Percentiles rank a stretch among this genome's conserved stretches.
These are phyloP conservation scores for Pythium apleroticum DNA, from an alignment of 352 stramenopile species.

Conservation along the genomic window DNA sequence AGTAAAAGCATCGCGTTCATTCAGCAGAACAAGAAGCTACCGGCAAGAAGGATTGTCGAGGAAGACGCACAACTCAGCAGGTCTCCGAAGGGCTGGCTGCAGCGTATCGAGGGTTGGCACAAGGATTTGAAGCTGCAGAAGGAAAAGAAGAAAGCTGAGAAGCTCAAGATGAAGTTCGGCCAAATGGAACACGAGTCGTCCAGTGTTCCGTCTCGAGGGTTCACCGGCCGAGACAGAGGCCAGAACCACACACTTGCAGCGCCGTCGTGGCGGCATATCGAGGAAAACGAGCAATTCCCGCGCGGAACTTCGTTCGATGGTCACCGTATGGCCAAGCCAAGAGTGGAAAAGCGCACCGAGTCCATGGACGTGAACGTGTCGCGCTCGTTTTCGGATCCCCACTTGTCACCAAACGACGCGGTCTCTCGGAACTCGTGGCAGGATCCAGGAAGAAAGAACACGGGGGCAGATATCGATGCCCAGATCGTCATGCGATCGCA, in stretches of 20 bases:
- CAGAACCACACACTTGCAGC: slow-evolving; percentile 27
- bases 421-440: slow-evolving; percentile 34
- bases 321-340: slow-evolving; percentile 1
- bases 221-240: slow-evolving; percentile 19
- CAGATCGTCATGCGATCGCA: slow-evolving; percentile 56
- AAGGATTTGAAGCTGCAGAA: slow-evolving; percentile 79
- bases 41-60: slow-evolving; percentile 23
- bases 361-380: slow-evolving; percentile 36
- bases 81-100: slow-evolving; percentile 72
- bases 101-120: slow-evolving; percentile 80
- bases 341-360: slow-evolving; percentile 20
- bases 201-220: slow-evolving; percentile 32
- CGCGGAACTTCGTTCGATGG: slow-evolving; percentile 34
- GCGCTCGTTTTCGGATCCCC: slow-evolving; percentile 65
- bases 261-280: slow-evolving; percentile 23
- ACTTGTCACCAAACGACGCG: slow-evolving; percentile 47
- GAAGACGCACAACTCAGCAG: slow-evolving; percentile 46
- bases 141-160: slow-evolving; percentile 76
- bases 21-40: slow-evolving; percentile 33
- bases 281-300: slow-evolving; percentile 18
- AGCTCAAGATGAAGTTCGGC: slow-evolving; percentile 48
- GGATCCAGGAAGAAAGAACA: slow-evolving; percentile 28
- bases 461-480: slow-evolving; percentile 35
- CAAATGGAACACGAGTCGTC: slow-evolving; percentile 21
- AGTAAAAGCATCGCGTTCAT: slow-evolving; percentile 76